Percentiles rank a stretch among this genome's conserved stretches.
These are phyloP conservation scores for Colletotrichum spaethianum DNA, from an alignment of 2,329 filamentous ascomycete genomes.

Conservation along the genomic window DNA sequence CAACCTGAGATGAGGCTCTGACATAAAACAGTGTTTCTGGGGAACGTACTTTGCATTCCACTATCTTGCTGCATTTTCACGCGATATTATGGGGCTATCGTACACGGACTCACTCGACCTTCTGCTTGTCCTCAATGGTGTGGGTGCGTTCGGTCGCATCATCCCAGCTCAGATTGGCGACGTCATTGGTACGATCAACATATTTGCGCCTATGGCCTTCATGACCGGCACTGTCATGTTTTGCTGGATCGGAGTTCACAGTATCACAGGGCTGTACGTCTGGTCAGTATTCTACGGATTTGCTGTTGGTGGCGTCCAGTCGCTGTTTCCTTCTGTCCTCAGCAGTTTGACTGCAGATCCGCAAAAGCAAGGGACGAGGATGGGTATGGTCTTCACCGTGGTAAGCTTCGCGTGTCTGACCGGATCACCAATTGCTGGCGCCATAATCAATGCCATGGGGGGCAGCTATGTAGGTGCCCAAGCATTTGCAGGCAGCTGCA, in stretches of 20 bases:
- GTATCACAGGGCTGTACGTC: constrained; percentile 45
- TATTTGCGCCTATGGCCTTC: constrained; percentile 57
- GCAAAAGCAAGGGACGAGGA: constrained; percentile 57
- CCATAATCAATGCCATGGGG: constrained; percentile 47
- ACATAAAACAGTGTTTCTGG: constrained; percentile 58
- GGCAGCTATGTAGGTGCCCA: constrained; percentile 45
- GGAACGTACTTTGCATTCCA: constrained; percentile 72
- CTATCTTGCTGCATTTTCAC: constrained; percentile 68
- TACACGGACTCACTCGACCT: constrained; percentile 56
- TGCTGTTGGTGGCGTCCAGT: constrained; percentile 47
- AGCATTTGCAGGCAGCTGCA: constrained; percentile 41
- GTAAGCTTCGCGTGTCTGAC: constrained; percentile 58
- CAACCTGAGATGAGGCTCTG: neutral
- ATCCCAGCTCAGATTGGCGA: constrained; percentile 64
- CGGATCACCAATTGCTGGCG: constrained; percentile 54
- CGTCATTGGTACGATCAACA: constrained; percentile 65
- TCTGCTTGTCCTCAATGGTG: constrained; percentile 66
- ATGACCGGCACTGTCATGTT: constrained; percentile 46
- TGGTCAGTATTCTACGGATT: constrained; percentile 50
- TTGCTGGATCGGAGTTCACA: constrained; percentile 49
- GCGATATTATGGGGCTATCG: constrained; percentile 52
- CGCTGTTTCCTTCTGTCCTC: constrained; percentile 53
- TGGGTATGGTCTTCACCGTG: constrained; percentile 60
- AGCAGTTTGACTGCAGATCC: constrained; percentile 58
- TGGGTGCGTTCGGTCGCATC: constrained; percentile 64